Base-by-base conservation (phyloP, 192 early-diverging fungal species). In the Coemansia sp. region DNA sequence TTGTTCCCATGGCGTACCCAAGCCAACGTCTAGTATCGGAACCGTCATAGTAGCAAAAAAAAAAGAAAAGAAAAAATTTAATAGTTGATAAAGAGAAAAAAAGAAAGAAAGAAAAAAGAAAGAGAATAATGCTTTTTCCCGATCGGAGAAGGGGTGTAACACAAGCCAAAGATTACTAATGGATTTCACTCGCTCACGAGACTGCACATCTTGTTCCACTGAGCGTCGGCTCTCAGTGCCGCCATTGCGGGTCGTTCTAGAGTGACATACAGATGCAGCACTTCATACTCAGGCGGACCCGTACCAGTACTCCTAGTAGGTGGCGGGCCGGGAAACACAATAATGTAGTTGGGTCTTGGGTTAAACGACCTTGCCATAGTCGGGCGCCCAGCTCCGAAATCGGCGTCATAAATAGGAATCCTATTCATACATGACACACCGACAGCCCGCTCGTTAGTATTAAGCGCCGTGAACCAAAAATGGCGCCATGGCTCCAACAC, bases 381-480 rank as follows among this genome's bases (percentile, higher is more conserved):
- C 12, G 80, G 80, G 13, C 72, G 36, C 0, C 80, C 80, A 15
- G 69, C 72, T 8, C 80, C 80, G 55, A 82, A 82, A 53, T 82
- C 75, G 0, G 75, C 75, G 12, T 74, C 75, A 27, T 82, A 82
- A 13, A 82, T 49, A 15, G 80, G 80, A 22, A 82, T 82, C 58
- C 62, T 64, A 50, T 77, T 66, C 80, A 82, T 82, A 10, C 75
- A 82, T 50, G 80, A 82, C 15, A 82, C 69, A 12, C 80, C 80
- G 0, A 82, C 72, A 4, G 71, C 47, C 0, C 75, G 20, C 0
- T 62, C 12, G 34, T 74, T 82, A 18, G 75, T 82, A 52, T 77
- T 66, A 3, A 82, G 41, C 6, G 75, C 75, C 2, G 80, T 66
- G 41, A 82, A 82, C 80, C 80, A 82, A 29, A 82, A 82, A 29